A percentile compares a stretch with the other conserved stretches of the same genome.
phyloP scores from a whole-genome alignment of 2,329 filamentous ascomycete species.

The Paecilomyces formosus region DNA sequence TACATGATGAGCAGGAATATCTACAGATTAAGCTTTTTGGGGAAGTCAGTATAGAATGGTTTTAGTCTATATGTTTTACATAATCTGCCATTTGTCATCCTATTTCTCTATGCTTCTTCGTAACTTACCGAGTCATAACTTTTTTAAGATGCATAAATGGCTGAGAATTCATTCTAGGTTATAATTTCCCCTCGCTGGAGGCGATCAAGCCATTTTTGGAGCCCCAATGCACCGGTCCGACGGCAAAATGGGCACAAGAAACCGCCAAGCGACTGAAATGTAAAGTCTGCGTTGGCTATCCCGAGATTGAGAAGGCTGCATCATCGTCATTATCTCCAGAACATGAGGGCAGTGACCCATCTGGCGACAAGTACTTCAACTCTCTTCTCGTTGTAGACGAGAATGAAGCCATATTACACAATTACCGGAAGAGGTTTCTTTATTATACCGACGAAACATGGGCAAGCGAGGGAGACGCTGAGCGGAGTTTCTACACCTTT shows the following conservation, averaged over 20 bases:
- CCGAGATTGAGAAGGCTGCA: conserved; percentile 37
- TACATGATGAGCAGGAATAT: no score
- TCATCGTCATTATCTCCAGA: background rate
- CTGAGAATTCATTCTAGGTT: conserved; percentile 35
- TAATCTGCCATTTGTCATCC: background rate
- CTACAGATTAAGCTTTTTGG: background rate
- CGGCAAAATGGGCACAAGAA: conserved; percentile 50
- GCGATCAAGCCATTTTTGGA: conserved; percentile 54
- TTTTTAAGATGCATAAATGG: background rate
- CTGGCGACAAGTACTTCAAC: conserved; percentile 45
- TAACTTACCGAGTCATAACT: background rate
- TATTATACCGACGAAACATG: conserved; percentile 62
- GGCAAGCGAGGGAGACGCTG: conserved; percentile 46
- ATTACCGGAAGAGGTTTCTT: conserved; percentile 58
- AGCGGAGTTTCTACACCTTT: conserved; percentile 23
- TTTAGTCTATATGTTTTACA: background rate
- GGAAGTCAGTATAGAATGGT: no score
- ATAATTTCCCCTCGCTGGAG: conserved; percentile 54
- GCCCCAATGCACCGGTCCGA: conserved; percentile 47
- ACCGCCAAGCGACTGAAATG: conserved; percentile 49
- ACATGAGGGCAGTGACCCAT: background rate
- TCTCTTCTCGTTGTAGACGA: conserved; percentile 52
- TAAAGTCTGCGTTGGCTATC: conserved; percentile 58
- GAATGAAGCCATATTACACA: conserved; percentile 45
- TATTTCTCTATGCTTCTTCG: background rate